Evolutionary conservation across 1,139 yeast genomes (phyloP).

Genomic region (Sugiyamaella pinicola): DNA sequence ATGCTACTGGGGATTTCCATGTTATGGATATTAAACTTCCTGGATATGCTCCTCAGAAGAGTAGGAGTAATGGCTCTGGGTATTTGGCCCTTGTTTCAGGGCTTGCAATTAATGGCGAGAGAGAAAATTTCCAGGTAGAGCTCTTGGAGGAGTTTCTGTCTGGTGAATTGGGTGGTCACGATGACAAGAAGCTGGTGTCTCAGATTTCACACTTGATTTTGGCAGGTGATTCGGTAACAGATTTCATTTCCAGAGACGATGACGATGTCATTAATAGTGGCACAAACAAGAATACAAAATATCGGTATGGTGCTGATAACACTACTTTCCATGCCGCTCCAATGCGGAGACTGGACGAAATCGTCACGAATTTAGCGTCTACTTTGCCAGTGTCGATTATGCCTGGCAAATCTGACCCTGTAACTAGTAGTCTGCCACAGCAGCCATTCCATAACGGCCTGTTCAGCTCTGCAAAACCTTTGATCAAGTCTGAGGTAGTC

Average conservation of each 20-base stretch:
- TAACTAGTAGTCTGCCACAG: slow-evolving; percentile 83
- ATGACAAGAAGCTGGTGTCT: slow-evolving; percentile 38
- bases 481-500: slow-evolving; percentile 37
- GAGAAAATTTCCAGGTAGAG: slow-evolving; percentile 53
- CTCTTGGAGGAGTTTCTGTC: slow-evolving; percentile 69
- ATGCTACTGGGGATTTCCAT: slow-evolving; percentile 80
- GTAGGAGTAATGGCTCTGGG: slow-evolving; percentile 4
- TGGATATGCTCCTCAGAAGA: slow-evolving; percentile 56
- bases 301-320: slow-evolving; percentile 32
- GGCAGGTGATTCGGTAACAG: slow-evolving; percentile 73
- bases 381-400: slow-evolving; percentile 70
- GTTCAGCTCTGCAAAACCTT: slow-evolving; percentile 53
- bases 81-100: slow-evolving; percentile 76
- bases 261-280: slow-evolving; percentile 18
- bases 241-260: slow-evolving; percentile 11
- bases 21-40: slow-evolving; percentile 82
- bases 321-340: slow-evolving; percentile 37
- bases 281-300: slow-evolving; percentile 22
- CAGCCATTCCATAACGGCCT: slow-evolving; percentile 82
- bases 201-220: slow-evolving; percentile 60
- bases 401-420: slow-evolving; percentile 88
- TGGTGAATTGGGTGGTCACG: slow-evolving; percentile 61
- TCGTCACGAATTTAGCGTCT: slow-evolving; percentile 58
- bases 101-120: slow-evolving; percentile 53
- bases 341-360: slow-evolving; percentile 53